Conservation (phyloP, 108 stramenopile genomes). For the Mediolabrus comicus region DNA sequence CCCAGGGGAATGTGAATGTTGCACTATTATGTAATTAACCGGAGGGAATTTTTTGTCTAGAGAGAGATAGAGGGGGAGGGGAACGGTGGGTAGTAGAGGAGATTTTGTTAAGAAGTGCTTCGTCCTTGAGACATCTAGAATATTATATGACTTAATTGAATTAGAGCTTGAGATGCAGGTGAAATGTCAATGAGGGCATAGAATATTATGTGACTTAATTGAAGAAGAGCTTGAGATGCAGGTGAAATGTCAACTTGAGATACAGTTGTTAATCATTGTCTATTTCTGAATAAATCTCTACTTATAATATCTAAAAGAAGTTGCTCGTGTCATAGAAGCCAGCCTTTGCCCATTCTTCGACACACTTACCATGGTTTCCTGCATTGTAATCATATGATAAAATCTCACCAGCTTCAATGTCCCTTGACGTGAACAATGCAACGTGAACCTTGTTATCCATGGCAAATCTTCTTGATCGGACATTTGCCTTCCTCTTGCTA, state of each 20-base stretch:
- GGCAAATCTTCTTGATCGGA: slow-evolving; percentile 44
- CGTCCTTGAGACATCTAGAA: too few species aligned
- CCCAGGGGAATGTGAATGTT: slow-evolving; percentile 74
- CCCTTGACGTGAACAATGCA: slow-evolving; percentile 42
- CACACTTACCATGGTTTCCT: slow-evolving; percentile 39
- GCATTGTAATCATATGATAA: slow-evolving; percentile 57
- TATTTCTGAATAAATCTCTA: too few species aligned
- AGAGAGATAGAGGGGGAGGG: not conserved
- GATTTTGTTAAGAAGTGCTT: too few species aligned
- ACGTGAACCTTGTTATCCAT: slow-evolving; percentile 45
- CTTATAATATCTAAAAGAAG: slow-evolving; percentile 38
- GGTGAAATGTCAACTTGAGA: too few species aligned
- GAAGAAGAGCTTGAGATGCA: not conserved
- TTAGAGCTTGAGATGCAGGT: too few species aligned
- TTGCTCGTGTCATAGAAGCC: slow-evolving; percentile 60
- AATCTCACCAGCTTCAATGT: slow-evolving; percentile 46
- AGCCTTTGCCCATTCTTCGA: slow-evolving; percentile 34
- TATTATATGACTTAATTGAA: too few species aligned
- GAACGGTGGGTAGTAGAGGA: too few species aligned
- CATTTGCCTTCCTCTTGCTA: slow-evolving; percentile 49
- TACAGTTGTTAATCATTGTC: too few species aligned
- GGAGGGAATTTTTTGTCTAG: not conserved
- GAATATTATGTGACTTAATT: too few species aligned
- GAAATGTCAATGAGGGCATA: too few species aligned
- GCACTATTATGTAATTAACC: slow-evolving; percentile 54